Base-by-base conservation (phyloP, 1,284 basidiomycete species). In the Nidula niveotomentosa region DNA sequence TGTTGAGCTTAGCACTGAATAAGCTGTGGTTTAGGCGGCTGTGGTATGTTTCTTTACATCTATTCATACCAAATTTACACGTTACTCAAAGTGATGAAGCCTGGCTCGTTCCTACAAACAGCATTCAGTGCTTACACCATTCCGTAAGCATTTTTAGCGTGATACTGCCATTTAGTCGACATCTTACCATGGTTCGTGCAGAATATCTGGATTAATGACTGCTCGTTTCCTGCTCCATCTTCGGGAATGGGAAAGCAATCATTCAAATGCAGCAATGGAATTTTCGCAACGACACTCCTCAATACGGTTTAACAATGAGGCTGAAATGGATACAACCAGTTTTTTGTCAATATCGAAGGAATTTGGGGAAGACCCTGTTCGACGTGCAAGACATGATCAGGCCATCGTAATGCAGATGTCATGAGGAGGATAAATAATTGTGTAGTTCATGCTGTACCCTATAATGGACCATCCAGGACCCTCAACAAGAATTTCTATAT, bases 171-270 rank as follows among this genome's bases (percentile, higher is more conserved):
- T 1, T 36, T 41, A 41, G 49, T 17, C 36, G 9, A 41, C n/a
- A 3, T 35, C 8, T 39, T 6, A 8, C 3, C 10, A 36, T 48
- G 34, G 10, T 33, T 41, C 3, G 3, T 34, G 3, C 47, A 65
- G 63, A 10, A 55, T 65, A 8, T 63, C 63, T 8, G 58, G 63
- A 6, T 47, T 61, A 2, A 55, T 63, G 41, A 63, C 60, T 17
- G 62, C 60, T 13, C 56, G 64, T 10, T 65, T 65, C 43, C 51
- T 65, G 10, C 55, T 65, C 15, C 58, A 62, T 46, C 53, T 65
- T 5, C 55, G 62, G 23, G 52, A 51, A n/a, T 65, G 61, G 59
- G 60, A 62, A 30, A 44, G 53, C 30, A 55, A 1, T 12, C 39
- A 41, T 30, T 30, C 30, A 30, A 30, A 30, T 30, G 30, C 39